Conservation (phyloP, 2,329 filamentous ascomycete genomes). For the Rutstroemia sydowiana region DNA sequence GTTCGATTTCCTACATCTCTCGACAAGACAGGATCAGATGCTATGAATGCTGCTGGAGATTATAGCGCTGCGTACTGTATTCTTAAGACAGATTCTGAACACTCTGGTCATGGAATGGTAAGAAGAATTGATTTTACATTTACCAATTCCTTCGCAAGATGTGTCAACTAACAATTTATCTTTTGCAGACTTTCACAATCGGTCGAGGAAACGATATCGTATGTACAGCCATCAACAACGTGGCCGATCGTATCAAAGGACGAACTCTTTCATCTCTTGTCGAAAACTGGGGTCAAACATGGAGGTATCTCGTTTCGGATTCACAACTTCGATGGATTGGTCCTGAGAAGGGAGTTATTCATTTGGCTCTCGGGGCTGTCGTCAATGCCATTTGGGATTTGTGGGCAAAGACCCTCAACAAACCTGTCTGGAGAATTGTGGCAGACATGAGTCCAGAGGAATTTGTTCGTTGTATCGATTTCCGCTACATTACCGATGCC, state of each 20-base stretch:
- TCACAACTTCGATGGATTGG: slow-evolving; percentile 90
- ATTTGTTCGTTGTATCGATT: slow-evolving; percentile 83
- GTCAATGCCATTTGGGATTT: slow-evolving; percentile 92
- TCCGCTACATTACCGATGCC: slow-evolving; percentile 91
- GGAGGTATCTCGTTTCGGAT: slow-evolving; percentile 87
- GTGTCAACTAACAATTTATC: slow-evolving; percentile 6
- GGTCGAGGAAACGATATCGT: slow-evolving; percentile 90
- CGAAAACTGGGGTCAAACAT: slow-evolving; percentile 77
- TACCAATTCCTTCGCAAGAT: not conserved
- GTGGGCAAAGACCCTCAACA: slow-evolving; percentile 81
- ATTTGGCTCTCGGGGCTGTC: slow-evolving; percentile 81
- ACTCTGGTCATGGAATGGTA: slow-evolving; percentile 74
- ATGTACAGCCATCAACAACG: slow-evolving; percentile 72
- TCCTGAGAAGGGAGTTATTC: slow-evolving; percentile 88
- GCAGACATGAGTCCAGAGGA: slow-evolving; percentile 86
- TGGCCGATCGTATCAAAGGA: slow-evolving; percentile 68
- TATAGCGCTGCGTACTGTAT: slow-evolving; percentile 96
- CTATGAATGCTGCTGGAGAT: slow-evolving; percentile 90
- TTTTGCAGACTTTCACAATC: slow-evolving; percentile 65
- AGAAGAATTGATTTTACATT: slow-evolving; percentile 5
- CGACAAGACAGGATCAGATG: slow-evolving; percentile 93
- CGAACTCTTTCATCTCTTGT: slow-evolving; percentile 72
- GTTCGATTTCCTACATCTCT: slow-evolving; percentile 85
- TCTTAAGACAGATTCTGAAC: slow-evolving; percentile 67
- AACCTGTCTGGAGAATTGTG: slow-evolving; percentile 86